Evolutionary conservation across 2,329 filamentous ascomycete species (phyloP), one percentile per base, ranked within the genome.

Genomic region (Penicillium olsonii): DNA sequence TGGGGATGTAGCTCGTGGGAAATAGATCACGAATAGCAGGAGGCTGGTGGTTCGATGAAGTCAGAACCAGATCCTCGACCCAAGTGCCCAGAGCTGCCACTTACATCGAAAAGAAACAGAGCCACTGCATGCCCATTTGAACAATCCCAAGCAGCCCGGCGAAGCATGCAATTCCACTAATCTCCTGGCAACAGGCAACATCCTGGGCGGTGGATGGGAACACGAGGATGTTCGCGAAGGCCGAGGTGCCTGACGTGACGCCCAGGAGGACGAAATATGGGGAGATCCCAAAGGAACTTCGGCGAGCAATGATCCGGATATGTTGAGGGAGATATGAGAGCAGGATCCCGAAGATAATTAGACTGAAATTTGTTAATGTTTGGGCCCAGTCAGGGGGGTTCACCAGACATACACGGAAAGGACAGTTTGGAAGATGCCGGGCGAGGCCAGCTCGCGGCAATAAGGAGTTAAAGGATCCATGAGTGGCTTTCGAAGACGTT

Each of bases 231-330:
- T 97, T 97, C 56, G 89, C 90, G 63, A 99, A 90, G 20, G 89
- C 88, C 40, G 88, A 89, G 43, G 88, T 95, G 61, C 88, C 88
- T 7, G 90, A 95, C 1, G 92, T 92, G 20, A 88, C 90, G 52
- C 94, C 94, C n/a, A 99, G 84, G 2, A 97, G 82, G 56, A 99
- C 85, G 67, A 96, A 99, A 72, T 92, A 94, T 8, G 94, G 92
- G 24, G 92, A 96, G 54, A 99, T 92, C 54, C 94, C 94, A 69
- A 95, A 92, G 18, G 92, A 95, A 12, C 90, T 94, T 53, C 86
- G 84, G 47, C 91, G 84, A 34, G 82, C 78, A 60, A 96, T 89
- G 72, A 99, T 97, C 64, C 94, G 90, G 69, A 87, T 83, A 73
- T 97, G 92, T 69, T 99, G 94, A 1, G 94, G 94, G 2, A 97